Evolutionary conservation across 352 stramenopile species (phyloP), one percentile per base, ranked within the genome.

Genomic region (Globisporangium carolinianum): DNA sequence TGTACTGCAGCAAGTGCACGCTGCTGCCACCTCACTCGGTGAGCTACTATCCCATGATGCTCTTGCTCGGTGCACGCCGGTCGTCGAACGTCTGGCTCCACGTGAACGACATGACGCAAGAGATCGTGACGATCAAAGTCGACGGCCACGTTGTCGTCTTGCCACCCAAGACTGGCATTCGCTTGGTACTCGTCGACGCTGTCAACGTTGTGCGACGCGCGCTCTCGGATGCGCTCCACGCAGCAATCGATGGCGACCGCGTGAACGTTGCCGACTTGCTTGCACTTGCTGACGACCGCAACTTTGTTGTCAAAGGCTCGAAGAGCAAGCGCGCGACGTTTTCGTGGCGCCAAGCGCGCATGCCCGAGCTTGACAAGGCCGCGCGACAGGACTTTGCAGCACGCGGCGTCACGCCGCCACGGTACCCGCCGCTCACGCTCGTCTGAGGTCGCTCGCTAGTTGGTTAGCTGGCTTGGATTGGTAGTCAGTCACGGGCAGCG

Each of bases 1-100:
- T 94, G 76, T 84, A 85, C 58, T 89, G 82, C 62, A 78, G 67
- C 51, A 89, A 91, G 54, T 90, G 76, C 53, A 94, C 84, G 42
- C 60, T 94, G 45, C 55, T 94, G 38, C 84, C 84, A 7, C 76
- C 82, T 9, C 70, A 74, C 38, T 72, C 64, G 6, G 47, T 76
- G 17, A 67, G 67, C 3, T 94, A 91, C 61, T 86, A 86, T 32
- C 70, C 82, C 9, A 75, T 85, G 35, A 63, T 90, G 67, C 38
- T 83, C 49, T 52, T 86, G 6, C 62, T 83, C 35, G 70, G 69
- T 54, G 72, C 72, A 41, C 70, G 69, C 10, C 61, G 55, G 36
- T 36, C 67, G 39, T 67, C 72, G 0, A 90, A 87, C 56, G 82
- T 91, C 58, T 89, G 83, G 66, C 49, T 94, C 10, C 68, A 81